Evolutionary conservation across 75 land plant genomes (phyloP).

Genomic region (Selaginella tamariscina): DNA sequence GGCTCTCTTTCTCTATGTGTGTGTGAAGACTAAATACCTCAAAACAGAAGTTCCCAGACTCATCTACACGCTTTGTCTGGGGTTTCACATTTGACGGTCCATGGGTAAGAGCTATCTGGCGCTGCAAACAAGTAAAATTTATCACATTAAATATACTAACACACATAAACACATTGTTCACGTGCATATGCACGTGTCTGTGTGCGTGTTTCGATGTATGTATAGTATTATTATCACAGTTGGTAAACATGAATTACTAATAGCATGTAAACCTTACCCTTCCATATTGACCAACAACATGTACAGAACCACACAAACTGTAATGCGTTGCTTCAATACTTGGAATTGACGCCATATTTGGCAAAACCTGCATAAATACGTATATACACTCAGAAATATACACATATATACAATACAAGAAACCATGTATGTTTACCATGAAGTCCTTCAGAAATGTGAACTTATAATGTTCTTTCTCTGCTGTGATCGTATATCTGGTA

Average conservation of each 20-base stretch:
- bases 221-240: no score
- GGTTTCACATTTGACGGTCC: slow-evolving; percentile 81
- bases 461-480: slow-evolving; percentile 64
- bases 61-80: slow-evolving; percentile 55
- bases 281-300: slow-evolving; percentile 35
- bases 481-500: slow-evolving; percentile 55
- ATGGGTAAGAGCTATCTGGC: slow-evolving; percentile 80
- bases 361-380: slow-evolving; percentile 52
- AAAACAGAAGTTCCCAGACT: slow-evolving; percentile 75
- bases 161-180: no score
- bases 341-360: slow-evolving; percentile 77
- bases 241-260: background rate
- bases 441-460: slow-evolving; percentile 59
- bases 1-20: no score
- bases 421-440: slow-evolving; percentile 37
- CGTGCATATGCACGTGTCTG: no score
- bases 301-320: slow-evolving; percentile 66
- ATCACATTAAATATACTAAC: no score
- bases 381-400: background rate
- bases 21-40: slow-evolving; percentile 41
- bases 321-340: slow-evolving; percentile 61
- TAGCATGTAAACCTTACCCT: slow-evolving; percentile 29
- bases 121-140: slow-evolving; percentile 19
- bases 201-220: no score
- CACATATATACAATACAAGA: background rate